Base-by-base conservation (phyloP, 352 stramenopile species). In the Phytophthora citrophthora region DNA sequence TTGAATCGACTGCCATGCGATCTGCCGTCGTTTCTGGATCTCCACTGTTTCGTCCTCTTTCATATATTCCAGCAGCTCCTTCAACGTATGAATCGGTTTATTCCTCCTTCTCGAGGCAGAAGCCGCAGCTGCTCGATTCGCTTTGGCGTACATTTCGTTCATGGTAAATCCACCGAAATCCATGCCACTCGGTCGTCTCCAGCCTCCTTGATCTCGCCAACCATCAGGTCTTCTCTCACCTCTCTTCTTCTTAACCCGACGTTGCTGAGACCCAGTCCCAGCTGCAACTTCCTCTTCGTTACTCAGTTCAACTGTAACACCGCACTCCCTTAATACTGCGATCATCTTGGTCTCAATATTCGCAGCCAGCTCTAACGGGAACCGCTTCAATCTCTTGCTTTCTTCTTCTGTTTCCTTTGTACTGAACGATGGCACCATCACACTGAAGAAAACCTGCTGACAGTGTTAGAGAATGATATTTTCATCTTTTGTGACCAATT, bases 1-100 rank as follows among this genome's bases (percentile, higher is more conserved):
- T 57, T 88, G 58, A 61, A 89, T 80, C 39, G 81, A 89, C 43
- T 79, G 66, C 75, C 66, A 83, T 36, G 81, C 79, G 24, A 67
- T 71, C 12, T 53, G 55, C 11, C 74, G 68, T 38, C 82, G 77
- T 49, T 85, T 47, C 57, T 87, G 75, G 26, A 64, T 38, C 27
- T 57, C 50, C 24, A 64, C 47, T 3, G 75, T 86, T 18, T 75
- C 67, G 3, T 74, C 70, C 2, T 77, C 65, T 23, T 70, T 55
- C 46, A 81, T 68, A 54, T 75, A 90, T 38, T 60, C 43, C 10
- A 88, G 44, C 46, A 89, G 68, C 2, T 68, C 75, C 29, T 66
- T 49, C 38, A 90, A 63, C 0, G 48, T 72, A 18, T 72, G 53
- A 34, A 88, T 81, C 7, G 63, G 54, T n/a, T 73, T 77, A 49